Percentiles rank a stretch among this genome's conserved stretches.
phyloP scores from a whole-genome alignment of 306 rosid species.

The Benincasa hispida region DNA sequence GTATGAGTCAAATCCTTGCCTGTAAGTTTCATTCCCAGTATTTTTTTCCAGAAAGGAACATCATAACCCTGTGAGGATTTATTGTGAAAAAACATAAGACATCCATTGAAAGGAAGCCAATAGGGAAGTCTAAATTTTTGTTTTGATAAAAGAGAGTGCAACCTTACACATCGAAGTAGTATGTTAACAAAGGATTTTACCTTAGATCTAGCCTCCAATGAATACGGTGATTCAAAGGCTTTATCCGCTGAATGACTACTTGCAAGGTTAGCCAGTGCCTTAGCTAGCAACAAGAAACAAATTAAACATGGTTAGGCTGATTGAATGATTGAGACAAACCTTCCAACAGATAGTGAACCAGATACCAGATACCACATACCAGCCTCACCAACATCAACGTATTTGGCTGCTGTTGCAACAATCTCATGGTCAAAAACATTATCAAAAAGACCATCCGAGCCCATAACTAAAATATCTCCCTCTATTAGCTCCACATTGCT shows the following conservation, averaged over 20 bases:
- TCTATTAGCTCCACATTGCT: slow-evolving; percentile 46
- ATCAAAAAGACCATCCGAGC: slow-evolving; percentile 78
- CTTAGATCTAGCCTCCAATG: slow-evolving; percentile 76
- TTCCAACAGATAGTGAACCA: background rate
- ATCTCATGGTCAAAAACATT: slow-evolving; percentile 72
- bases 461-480: slow-evolving; percentile 72
- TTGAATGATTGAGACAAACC: background rate
- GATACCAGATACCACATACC: slow-evolving; percentile 39
- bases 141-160: background rate
- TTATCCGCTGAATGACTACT: slow-evolving; percentile 62
- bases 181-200: slow-evolving; percentile 18
- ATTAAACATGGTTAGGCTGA: slow-evolving; percentile 6
- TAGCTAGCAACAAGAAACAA: slow-evolving; percentile 52
- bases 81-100: background rate
- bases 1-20: slow-evolving; percentile 23
- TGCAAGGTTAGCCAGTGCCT: slow-evolving; percentile 81
- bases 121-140: background rate
- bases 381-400: slow-evolving; percentile 51
- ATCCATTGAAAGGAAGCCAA: background rate
- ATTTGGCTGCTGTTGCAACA: slow-evolving; percentile 22
- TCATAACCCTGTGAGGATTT: slow-evolving; percentile 52
- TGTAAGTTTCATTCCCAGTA: slow-evolving; percentile 81
- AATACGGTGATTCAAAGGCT: slow-evolving; percentile 76
- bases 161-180: background rate
- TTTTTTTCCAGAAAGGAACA: slow-evolving; percentile 83